phyloP scores from a whole-genome alignment of 441 rosid species.

The Biscutella laevigata region DNA sequence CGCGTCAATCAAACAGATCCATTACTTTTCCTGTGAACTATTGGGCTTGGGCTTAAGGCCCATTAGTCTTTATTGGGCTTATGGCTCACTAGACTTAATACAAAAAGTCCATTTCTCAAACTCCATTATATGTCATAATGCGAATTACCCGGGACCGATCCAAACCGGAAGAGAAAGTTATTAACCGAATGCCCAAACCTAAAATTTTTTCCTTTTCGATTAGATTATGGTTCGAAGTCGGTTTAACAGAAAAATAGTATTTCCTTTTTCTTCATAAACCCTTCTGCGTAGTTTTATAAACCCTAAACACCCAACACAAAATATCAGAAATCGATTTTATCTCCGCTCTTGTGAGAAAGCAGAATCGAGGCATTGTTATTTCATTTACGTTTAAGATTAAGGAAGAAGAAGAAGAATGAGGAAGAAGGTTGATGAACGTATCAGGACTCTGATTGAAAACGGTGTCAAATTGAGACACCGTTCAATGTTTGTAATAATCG shows the following conservation, averaged over 20 bases:
- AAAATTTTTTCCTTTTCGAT: too few species aligned
- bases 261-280: conserved; percentile 14
- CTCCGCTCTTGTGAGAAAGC: not conserved
- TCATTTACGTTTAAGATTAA: not conserved
- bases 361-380: not conserved
- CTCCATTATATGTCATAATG: too few species aligned
- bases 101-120: too few species aligned
- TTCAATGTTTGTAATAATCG: conserved; percentile 79
- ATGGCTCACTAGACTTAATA: too few species aligned
- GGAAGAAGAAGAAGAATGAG: conserved; percentile 43
- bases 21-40: not conserved
- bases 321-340: not conserved
- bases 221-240: too few species aligned
- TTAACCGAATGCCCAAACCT: too few species aligned
- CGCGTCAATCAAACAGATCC: conserved; percentile 9
- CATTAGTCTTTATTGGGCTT: too few species aligned
- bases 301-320: too few species aligned
- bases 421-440: conserved; percentile 95
- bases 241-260: not conserved
- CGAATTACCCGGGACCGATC: too few species aligned
- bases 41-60: not conserved
- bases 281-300: conserved; percentile 9
- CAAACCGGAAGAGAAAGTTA: too few species aligned
- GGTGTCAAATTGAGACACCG: conserved; percentile 84
- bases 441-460: conserved; percentile 81